These are phyloP conservation scores for Trichophyton benhamiae DNA, from an alignment of 2,329 filamentous ascomycete genomes.

Conservation along the genomic window DNA sequence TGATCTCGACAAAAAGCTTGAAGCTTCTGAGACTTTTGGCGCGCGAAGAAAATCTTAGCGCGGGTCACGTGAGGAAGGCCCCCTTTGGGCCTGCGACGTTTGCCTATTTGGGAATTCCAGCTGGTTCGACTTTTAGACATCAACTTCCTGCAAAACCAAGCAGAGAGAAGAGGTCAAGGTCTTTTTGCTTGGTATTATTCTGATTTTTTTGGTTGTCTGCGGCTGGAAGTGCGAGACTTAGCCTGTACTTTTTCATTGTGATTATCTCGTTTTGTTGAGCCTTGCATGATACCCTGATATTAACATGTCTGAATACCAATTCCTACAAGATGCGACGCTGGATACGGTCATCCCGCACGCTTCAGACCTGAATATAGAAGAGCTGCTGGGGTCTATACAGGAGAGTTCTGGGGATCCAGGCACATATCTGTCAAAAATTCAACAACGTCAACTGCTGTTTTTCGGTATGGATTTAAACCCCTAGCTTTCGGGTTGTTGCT, in stretches of 20 bases:
- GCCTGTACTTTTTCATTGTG: not conserved
- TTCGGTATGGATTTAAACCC: slow-evolving; percentile 31
- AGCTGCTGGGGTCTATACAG: slow-evolving; percentile 35
- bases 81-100: not conserved
- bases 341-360: slow-evolving; percentile 35
- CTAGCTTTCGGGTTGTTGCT: not conserved
- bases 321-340: slow-evolving; percentile 31
- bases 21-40: not conserved
- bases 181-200: not conserved
- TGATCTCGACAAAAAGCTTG: not conserved
- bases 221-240: not conserved
- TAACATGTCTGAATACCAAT: slow-evolving; percentile 21
- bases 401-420: slow-evolving; percentile 30
- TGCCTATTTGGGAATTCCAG: not conserved
- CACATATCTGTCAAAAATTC: slow-evolving; percentile 37
- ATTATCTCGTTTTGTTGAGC: not conserved
- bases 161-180: too few relatives aligned
- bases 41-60: not conserved
- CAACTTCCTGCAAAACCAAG: not conserved
- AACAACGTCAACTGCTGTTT: slow-evolving; percentile 41
- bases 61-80: not conserved
- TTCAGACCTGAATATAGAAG: slow-evolving; percentile 28
- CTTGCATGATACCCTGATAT: not conserved
- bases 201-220: not conserved
- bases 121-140: not conserved